Percentiles rank a stretch among this genome's conserved stretches.
Conservation (phyloP, 768 basidiomycete genomes). For the Stropharia rugosoannulata region DNA sequence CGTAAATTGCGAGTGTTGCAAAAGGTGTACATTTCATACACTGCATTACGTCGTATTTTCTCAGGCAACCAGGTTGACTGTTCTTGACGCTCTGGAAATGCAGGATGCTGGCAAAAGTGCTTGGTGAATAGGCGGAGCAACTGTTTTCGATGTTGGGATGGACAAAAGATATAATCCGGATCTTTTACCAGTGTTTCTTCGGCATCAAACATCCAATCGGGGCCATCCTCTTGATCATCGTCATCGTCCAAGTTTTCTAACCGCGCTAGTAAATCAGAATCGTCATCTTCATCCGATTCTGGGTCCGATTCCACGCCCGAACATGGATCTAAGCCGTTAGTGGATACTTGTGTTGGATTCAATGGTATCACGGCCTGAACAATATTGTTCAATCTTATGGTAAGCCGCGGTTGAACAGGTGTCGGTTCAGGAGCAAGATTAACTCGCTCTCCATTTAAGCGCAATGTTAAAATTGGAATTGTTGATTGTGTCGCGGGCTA, state of each 20-base stretch:
- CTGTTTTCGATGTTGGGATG: constrained; percentile 9
- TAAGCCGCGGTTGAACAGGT: too few species aligned
- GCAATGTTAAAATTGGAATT: too few species aligned
- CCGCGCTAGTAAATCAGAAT: not conserved
- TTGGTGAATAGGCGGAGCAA: constrained; percentile 17
- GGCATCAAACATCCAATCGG: constrained; percentile 13
- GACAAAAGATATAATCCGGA: constrained; percentile 10
- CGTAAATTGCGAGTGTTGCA: constrained; percentile 24
- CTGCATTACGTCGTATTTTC: constrained; percentile 19
- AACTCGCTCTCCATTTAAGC: too few species aligned
- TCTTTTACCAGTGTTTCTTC: not conserved
- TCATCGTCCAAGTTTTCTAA: not conserved
- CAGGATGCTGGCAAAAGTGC: constrained; percentile 23
- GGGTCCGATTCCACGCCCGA: too few species aligned
- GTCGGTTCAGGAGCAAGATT: too few species aligned
- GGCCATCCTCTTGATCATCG: constrained; percentile 5
- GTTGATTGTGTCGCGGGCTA: too few species aligned
- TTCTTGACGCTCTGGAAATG: constrained; percentile 24
- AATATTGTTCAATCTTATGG: too few species aligned
- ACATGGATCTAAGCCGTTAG: too few species aligned
- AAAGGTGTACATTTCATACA: constrained; percentile 33
- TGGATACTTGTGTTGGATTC: too few species aligned
- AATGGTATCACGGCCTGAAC: too few species aligned
- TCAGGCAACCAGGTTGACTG: too few species aligned
- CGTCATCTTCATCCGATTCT: not conserved